Evolutionary conservation across 352 stramenopile species (phyloP), one percentile per base, ranked within the genome.

Genomic region (Pythium pyrilobum): DNA sequence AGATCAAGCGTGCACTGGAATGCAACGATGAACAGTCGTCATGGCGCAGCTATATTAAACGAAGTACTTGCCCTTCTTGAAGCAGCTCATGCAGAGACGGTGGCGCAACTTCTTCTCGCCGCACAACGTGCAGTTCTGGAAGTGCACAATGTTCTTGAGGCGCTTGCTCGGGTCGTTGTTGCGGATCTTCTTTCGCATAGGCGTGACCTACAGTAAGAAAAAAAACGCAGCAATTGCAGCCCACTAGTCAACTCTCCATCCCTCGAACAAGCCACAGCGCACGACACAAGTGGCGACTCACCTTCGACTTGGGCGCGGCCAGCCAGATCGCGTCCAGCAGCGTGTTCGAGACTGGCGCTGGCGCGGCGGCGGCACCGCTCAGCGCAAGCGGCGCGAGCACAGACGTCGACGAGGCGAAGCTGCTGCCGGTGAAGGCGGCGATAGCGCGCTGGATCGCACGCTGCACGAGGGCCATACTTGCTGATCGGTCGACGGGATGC

Each of bases 11-110:
- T n/a, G n/a, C n/a, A n/a, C n/a, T n/a, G n/a, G n/a, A n/a, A n/a
- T n/a, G n/a, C n/a, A n/a, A n/a, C n/a, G n/a, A n/a, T n/a, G n/a
- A n/a, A 37, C 12, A 31, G 58, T 36, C 31, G 18, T 59, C 28
- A 41, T 44, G 36, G 43, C 50, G 37, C 39, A 48, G 52, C 50
- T 66, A 39, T 52, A 46, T 64, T 87, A 91, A 59, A 85, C 78
- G 72, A 95, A 95, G 71, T 95, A 95, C 64, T 83, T 92, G 74
- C 84, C 84, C 74, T 95, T 92, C 77, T 95, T 95, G 73, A 89
- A 95, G 72, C 84, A 95, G 71, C 76, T 89, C 81, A 95, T 95
- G 76, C 84, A 95, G 43, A 95, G 56, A 50, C 84, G 82, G 66
- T 95, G 84, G 64, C 84, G 81, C 34, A 95, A 66, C 63, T 95